Evolutionary conservation across 441 rosid genomes (phyloP).

Genomic region (Syzygium malaccense): DNA sequence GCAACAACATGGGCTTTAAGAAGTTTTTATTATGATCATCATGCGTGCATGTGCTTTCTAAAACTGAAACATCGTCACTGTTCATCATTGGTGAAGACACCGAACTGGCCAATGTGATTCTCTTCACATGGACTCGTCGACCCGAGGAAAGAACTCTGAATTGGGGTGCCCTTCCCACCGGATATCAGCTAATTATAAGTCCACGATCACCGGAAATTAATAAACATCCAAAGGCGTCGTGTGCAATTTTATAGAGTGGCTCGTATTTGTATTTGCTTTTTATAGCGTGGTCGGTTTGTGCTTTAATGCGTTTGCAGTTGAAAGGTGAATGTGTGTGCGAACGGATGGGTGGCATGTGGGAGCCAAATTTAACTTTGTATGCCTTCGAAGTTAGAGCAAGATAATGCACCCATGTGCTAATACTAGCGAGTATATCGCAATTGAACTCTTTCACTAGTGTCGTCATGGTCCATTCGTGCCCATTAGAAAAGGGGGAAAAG

Average conservation of each 20-base stretch:
- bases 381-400: background rate
- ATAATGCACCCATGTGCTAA: background rate
- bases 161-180: background rate
- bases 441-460: background rate
- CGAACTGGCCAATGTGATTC: no score
- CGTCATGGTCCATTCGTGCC: background rate
- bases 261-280: background rate
- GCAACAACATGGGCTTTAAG: no score
- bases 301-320: background rate
- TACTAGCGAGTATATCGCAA: background rate
- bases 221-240: background rate
- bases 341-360: background rate
- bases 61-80: no score
- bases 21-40: no score
- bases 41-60: no score
- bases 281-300: background rate
- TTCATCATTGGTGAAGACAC: no score
- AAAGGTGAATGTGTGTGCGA: background rate
- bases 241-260: background rate
- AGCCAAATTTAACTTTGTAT: background rate
- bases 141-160: background rate
- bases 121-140: background rate
- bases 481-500: background rate
- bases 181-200: no score
- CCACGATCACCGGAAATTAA: no score